Base-by-base conservation (phyloP, 257 asterid genomes). In the Apocynum venetum region DNA sequence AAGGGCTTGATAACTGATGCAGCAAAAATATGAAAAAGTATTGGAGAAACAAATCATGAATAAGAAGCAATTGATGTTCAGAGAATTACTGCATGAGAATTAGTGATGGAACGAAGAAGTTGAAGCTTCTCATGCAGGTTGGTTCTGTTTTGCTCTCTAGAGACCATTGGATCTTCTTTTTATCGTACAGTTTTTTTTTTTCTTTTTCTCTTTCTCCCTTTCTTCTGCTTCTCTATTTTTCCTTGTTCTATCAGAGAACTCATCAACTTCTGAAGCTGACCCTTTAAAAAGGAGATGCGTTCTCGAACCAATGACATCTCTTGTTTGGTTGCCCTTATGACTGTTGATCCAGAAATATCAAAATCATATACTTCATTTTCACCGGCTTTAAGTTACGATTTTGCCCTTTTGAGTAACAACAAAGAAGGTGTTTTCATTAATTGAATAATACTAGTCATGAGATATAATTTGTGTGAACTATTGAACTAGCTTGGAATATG, bases 21-120 rank as follows among this genome's bases (percentile, higher is more conserved):
- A 25, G 31, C 31, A 25, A 25, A 25, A 25, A 25, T 8, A 49
- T 49, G 1, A 49, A 2, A 9, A 49, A 49, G 8, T 4, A 46
- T 8, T 49, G 13, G 13, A 49, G 53, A 49, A 46, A 4, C 49
- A 46, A 2, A 46, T 44, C 49, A 4, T 46, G 49, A 4, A 46
- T 46, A 25, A 25, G 31, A 25, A 25, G 31, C 31, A 25, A 25
- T 25, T 25, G 31, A 25, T 25, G 49, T 46, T 46, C 19, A 72
- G 66, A n/a, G 48, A 76, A 77, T 87, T 92, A 94, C 98, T 68
- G 98, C 88, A 82, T 87, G 92, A 84, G 97, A 94, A 72, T 91
- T 88, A 81, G 98, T 87, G 86, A 89, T 78, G 76, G 97, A 89
- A 76, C 94, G 96, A 83, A 94, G 98, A 81, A 88, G 89, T 81